A percentile compares a stretch with the other conserved stretches of the same genome.
These are phyloP conservation scores for Leavenworthia alabamica DNA, from an alignment of 345 rosid species.

Conservation along the genomic window DNA sequence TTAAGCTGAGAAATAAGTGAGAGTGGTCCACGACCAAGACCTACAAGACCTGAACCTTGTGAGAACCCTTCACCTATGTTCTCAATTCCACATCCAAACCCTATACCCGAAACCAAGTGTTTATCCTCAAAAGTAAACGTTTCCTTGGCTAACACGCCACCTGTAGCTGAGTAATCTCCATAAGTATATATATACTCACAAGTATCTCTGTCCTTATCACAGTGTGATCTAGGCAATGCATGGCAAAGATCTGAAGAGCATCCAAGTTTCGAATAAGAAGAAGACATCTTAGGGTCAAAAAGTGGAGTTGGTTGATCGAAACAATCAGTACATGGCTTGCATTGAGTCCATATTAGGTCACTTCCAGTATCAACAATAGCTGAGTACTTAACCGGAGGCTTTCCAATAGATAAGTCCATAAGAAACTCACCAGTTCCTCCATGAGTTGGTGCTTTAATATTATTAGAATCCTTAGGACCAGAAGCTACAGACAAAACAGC, in stretches of 20 bases:
- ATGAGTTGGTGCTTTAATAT: constrained; percentile 41
- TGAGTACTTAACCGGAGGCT: constrained; percentile 46
- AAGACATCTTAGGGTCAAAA: constrained; percentile 66
- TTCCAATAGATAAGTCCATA: constrained; percentile 63
- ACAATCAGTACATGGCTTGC: constrained; percentile 75
- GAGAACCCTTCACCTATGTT: constrained; percentile 79
- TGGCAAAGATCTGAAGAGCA: constrained; percentile 57
- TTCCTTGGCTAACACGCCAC: constrained; percentile 54
- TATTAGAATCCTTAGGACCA: constrained; percentile 13
- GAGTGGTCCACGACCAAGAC: constrained; percentile 68
- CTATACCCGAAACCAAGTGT: constrained; percentile 41
- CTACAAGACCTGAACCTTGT: constrained; percentile 84
- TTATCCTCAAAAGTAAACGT: constrained; percentile 59
- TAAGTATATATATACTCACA: constrained; percentile 72
- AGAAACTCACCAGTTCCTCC: constrained; percentile 82
- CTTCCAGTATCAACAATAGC: constrained; percentile 91
- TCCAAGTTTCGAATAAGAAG: constrained; percentile 46
- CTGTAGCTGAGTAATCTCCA: constrained; percentile 86
- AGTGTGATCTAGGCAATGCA: constrained; percentile 45
- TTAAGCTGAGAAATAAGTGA: constrained; percentile 76
- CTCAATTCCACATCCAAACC: constrained; percentile 79
- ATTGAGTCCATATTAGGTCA: constrained; percentile 93
- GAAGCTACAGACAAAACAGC: constrained; percentile 43
- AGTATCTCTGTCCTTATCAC: constrained; percentile 24
- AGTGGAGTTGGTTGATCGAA: constrained; percentile 66